Percentiles rank a stretch among this genome's conserved stretches.
These are phyloP conservation scores for Akanthomyces uredinophilus DNA, from an alignment of 2,329 filamentous ascomycete genomes.

Conservation along the genomic window DNA sequence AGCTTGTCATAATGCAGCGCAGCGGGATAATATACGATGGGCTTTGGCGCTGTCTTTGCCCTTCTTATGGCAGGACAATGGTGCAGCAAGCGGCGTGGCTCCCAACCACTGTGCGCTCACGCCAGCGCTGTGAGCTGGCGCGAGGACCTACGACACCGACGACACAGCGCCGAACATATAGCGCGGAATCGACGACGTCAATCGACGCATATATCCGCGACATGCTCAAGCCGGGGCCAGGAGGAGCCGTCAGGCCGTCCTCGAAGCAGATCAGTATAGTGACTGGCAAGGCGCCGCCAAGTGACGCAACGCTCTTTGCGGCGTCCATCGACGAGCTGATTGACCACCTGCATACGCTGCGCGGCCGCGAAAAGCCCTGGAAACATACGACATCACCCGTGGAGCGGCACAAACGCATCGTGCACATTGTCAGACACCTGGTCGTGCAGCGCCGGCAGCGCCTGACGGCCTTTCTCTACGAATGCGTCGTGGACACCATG, in stretches of 20 bases:
- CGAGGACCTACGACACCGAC: conserved; percentile 11
- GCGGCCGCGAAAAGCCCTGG: conserved; percentile 18
- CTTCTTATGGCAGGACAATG: conserved; percentile 41
- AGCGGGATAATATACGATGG: conserved; percentile 44
- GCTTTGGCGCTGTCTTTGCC: conserved; percentile 60
- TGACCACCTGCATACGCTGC: conserved; percentile 25
- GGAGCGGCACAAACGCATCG: conserved; percentile 26
- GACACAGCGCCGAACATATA: not conserved
- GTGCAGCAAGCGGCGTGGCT: conserved; percentile 24
- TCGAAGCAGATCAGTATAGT: not conserved
- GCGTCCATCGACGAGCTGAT: conserved; percentile 24
- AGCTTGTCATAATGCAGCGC: conserved; percentile 24
- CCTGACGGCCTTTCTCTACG: conserved; percentile 60
- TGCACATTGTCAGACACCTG: conserved; percentile 51
- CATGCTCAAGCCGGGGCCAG: conserved; percentile 32
- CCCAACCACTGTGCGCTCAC: conserved; percentile 20
- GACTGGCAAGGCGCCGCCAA: conserved; percentile 17
- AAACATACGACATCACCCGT: conserved; percentile 18
- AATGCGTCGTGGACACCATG: conserved; percentile 70
- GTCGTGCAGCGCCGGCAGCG: conserved; percentile 49
- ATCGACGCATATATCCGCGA: conserved; percentile 28
- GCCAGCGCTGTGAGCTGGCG: conserved; percentile 13
- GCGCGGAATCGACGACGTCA: conserved; percentile 19
- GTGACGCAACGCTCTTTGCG: conserved; percentile 16
- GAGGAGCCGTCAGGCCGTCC: not conserved